A percentile compares a stretch with the other conserved stretches of the same genome.
Evolutionary conservation across 495 filamentous ascomycete species (phyloP).

Genomic region (Aspergillus ellipticus): DNA sequence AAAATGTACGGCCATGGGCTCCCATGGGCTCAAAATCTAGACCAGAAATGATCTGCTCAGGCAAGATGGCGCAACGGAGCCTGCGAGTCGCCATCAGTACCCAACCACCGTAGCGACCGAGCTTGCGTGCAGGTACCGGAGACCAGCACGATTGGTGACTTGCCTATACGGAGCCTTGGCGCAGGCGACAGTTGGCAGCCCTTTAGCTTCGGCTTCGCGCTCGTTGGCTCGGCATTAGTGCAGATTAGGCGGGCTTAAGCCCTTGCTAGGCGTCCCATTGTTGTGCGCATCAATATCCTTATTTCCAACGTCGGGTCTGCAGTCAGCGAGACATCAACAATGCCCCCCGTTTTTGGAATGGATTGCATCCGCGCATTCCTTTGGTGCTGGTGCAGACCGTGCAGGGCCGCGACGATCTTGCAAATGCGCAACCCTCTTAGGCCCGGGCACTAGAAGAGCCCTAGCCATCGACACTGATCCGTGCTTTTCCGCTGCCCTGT

Average conservation of each 20-base stretch:
- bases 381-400: background rate
- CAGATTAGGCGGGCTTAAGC: background rate
- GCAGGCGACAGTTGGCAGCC: conserved; percentile 2
- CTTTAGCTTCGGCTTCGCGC: conserved; percentile 4
- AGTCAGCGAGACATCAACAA: background rate
- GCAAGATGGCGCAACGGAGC: too few species aligned
- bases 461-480: background rate
- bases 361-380: background rate
- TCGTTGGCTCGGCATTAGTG: conserved; percentile 7
- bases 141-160: background rate
- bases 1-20: background rate
- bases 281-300: background rate
- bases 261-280: background rate
- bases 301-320: conserved; percentile 1
- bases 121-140: background rate
- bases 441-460: background rate
- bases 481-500: background rate
- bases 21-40: background rate
- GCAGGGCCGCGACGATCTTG: too few species aligned
- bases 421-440: background rate
- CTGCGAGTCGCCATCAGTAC: background rate
- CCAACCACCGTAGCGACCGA: background rate
- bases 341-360: background rate
- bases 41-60: background rate
- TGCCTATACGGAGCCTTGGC: conserved; percentile 2